These are phyloP conservation scores for Jasminum sambac DNA, from an alignment of 257 asterid species.

Conservation along the genomic window DNA sequence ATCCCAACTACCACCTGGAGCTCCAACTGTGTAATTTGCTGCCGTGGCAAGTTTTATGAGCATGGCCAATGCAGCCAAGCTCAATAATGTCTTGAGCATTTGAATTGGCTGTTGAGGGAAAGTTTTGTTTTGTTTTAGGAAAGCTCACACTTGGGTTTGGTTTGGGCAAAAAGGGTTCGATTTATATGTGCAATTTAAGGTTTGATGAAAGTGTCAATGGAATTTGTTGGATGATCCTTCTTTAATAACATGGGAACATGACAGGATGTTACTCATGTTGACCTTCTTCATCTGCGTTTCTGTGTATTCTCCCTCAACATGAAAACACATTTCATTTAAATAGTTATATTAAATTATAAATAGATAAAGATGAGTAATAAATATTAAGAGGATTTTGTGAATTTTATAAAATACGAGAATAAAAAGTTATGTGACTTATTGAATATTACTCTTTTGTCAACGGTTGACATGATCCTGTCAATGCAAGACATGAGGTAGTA, in stretches of 20 bases:
- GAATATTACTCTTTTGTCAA: too few relatives aligned
- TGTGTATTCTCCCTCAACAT: not conserved
- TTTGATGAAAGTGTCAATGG: not conserved
- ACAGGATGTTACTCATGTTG: not conserved
- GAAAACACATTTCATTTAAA: not conserved
- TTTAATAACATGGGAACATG: not conserved
- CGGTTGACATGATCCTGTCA: too few relatives aligned
- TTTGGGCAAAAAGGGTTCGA: not conserved
- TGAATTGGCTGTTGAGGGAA: not conserved
- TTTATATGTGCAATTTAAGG: not conserved
- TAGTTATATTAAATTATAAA: too few relatives aligned
- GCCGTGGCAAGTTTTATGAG: slow-evolving; percentile 40
- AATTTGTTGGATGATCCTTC: not conserved
- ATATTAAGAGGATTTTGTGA: too few relatives aligned
- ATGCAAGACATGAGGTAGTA: too few relatives aligned
- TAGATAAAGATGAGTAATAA: too few relatives aligned
- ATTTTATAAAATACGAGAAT: too few relatives aligned
- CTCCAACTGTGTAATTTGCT: slow-evolving; percentile 58
- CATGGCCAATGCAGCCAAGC: slow-evolving; percentile 29
- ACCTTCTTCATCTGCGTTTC: not conserved
- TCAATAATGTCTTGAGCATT: slow-evolving; percentile 31
- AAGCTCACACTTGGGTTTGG: not conserved
- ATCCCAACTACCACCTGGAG: slow-evolving; percentile 59
- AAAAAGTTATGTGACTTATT: too few relatives aligned
- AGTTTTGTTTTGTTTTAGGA: not conserved